phyloP scores from a whole-genome alignment of 2,329 filamentous ascomycete species.

The Escovopsis weberi region DNA sequence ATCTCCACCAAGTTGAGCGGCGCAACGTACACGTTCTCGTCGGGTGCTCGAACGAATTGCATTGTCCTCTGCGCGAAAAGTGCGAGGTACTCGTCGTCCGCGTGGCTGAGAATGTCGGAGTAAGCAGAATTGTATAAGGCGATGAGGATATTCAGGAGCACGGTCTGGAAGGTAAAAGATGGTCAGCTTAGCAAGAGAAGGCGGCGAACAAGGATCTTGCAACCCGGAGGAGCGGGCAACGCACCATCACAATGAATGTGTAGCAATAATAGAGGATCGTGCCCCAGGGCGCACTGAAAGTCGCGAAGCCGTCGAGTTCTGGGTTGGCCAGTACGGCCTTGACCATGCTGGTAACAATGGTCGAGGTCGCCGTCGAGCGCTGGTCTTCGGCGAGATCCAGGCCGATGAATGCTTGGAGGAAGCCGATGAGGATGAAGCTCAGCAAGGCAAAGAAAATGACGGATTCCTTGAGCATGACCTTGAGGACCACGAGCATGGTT shows the following conservation, averaged over 20 bases:
- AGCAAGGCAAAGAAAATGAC: constrained; percentile 93
- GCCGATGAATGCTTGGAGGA: constrained; percentile 88
- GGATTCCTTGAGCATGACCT: constrained; percentile 88
- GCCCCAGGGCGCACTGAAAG: constrained; percentile 85
- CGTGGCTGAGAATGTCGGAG: constrained; percentile 85
- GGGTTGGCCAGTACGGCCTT: constrained; percentile 87
- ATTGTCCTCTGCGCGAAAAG: constrained; percentile 90
- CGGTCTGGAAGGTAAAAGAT: constrained; percentile 24
- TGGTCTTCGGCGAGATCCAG: constrained; percentile 72
- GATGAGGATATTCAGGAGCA: constrained; percentile 91
- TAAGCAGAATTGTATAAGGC: constrained; percentile 95
- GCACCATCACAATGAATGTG: constrained; percentile 90
- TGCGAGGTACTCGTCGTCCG: constrained; percentile 88
- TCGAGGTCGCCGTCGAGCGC: constrained; percentile 49
- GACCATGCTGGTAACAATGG: constrained; percentile 69
- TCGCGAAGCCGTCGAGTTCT: constrained; percentile 77
- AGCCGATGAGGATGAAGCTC: constrained; percentile 67
- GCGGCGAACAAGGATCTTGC: neutral
- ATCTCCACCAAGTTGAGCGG: constrained; percentile 92
- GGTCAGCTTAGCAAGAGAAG: neutral
- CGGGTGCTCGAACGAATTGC: constrained; percentile 89
- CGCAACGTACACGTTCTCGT: constrained; percentile 96
- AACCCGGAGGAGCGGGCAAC: constrained; percentile 6
- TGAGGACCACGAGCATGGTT: constrained; percentile 92
- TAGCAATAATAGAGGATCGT: constrained; percentile 95